These are phyloP conservation scores for Blastobotrys robertii DNA, from an alignment of 805 yeast genomes.

Conservation along the genomic window DNA sequence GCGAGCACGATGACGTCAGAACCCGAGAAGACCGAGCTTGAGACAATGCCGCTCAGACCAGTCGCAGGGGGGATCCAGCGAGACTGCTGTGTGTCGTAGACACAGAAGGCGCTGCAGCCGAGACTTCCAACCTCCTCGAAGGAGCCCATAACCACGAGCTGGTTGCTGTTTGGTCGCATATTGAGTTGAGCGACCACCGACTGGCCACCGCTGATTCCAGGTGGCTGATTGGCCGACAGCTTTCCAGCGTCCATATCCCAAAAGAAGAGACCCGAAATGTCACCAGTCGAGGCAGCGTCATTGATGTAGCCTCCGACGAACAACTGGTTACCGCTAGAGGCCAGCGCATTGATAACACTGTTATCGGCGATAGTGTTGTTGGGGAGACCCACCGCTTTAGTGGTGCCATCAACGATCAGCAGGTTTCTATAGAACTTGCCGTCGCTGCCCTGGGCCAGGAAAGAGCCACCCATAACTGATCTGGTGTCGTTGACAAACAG, in stretches of 20 bases:
- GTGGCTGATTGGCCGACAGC: conserved; percentile 40
- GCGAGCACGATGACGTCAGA: conserved; percentile 33
- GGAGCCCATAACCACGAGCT: conserved; percentile 63
- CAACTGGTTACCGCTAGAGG: conserved; percentile 16
- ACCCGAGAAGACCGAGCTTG: conserved; percentile 41
- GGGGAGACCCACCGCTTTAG: conserved; percentile 14
- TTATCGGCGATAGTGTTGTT: conserved; percentile 9
- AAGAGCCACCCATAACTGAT: conserved; percentile 53
- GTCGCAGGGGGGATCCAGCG: conserved; percentile 42
- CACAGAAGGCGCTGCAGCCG: conserved; percentile 55
- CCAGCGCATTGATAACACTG: conserved; percentile 19
- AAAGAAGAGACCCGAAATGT: conserved; percentile 39
- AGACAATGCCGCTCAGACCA: conserved; percentile 42
- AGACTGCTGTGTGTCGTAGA: conserved; percentile 44
- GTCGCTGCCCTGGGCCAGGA: conserved; percentile 28
- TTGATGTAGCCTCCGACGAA: conserved; percentile 28
- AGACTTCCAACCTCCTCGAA: conserved; percentile 50
- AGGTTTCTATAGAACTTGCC: conserved; percentile 22
- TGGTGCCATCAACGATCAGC: conserved; percentile 23
- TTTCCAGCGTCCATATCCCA: conserved; percentile 40
- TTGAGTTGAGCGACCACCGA: conserved; percentile 35
- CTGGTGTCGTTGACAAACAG: conserved; percentile 37
- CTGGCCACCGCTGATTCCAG: conserved; percentile 30
- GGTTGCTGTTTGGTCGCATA: conserved; percentile 31
- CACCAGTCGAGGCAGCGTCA: conserved; percentile 14